Conservation (phyloP, 2,329 filamentous ascomycete species). For the Chalaropsis thielavioides region DNA sequence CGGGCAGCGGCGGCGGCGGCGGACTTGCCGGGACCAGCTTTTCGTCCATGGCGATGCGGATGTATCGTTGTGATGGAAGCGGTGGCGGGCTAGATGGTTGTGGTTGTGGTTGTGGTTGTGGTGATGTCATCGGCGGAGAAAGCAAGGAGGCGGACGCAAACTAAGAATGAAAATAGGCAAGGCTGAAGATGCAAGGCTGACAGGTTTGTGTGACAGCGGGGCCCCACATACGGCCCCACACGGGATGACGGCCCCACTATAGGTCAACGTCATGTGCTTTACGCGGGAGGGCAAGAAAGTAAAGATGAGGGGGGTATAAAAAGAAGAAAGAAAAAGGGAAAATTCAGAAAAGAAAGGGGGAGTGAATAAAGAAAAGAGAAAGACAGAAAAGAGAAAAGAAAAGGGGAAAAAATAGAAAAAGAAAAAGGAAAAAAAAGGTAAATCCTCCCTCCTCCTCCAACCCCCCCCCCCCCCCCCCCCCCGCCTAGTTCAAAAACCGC, state of each 20-base stretch:
- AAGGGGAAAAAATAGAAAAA: neutral
- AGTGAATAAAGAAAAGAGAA: neutral
- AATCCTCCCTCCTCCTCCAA: no score
- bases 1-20: constrained; percentile 21
- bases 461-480: neutral
- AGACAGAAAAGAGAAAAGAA: neutral
- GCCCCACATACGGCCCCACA: no score
- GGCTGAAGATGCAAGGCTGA: neutral
- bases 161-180: neutral
- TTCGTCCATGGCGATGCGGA: neutral
- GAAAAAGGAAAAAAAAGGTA: neutral
- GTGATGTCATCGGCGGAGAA: neutral
- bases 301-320: no score
- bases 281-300: no score
- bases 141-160: no score
- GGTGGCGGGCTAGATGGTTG: neutral
- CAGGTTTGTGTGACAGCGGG: neutral
- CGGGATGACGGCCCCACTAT: neutral
- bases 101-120: neutral
- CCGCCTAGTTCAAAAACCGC: constrained; percentile 34
- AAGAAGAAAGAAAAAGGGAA: neutral
- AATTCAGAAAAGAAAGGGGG: neutral
- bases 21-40: neutral
- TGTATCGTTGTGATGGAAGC: neutral
- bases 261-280: neutral